Conservation (phyloP, 1,284 basidiomycete species). For the Caloboletus firmus region DNA sequence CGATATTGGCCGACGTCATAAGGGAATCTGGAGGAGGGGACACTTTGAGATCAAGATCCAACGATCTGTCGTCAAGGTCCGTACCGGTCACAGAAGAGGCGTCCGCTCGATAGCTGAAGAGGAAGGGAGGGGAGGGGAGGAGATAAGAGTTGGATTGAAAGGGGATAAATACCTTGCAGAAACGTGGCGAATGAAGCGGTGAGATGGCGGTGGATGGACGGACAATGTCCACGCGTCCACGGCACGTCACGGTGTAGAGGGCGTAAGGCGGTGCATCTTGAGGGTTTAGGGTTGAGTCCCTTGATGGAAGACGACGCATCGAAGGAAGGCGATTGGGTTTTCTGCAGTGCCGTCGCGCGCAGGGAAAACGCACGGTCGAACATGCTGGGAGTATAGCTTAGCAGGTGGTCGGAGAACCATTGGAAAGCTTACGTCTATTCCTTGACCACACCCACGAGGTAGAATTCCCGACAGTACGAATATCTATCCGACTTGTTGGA, state of each 20-base stretch:
- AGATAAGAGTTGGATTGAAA: neutral
- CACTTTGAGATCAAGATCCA: neutral
- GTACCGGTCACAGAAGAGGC: conserved; percentile 8
- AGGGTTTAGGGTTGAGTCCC: conserved; percentile 1
- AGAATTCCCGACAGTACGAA: too few species aligned
- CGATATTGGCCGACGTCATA: conserved; percentile 27
- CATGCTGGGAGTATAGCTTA: neutral
- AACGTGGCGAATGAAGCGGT: neutral
- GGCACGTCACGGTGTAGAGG: neutral
- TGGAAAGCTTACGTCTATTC: neutral
- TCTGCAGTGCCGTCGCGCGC: neutral
- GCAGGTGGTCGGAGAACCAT: neutral
- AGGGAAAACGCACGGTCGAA: conserved; percentile 10
- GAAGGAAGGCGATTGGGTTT: neutral
- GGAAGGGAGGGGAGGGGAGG: neutral
- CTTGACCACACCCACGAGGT: neutral
- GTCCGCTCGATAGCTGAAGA: neutral
- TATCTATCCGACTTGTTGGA: neutral
- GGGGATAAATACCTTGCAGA: conserved; percentile 5
- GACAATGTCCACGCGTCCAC: neutral
- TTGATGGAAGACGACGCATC: neutral
- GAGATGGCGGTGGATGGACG: neutral
- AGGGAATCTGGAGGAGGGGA: conserved; percentile 5
- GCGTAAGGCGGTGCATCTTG: neutral
- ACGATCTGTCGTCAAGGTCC: conserved; percentile 4